Evolutionary conservation across 257 asterid species (phyloP).

Genomic region (Ilex asprella): DNA sequence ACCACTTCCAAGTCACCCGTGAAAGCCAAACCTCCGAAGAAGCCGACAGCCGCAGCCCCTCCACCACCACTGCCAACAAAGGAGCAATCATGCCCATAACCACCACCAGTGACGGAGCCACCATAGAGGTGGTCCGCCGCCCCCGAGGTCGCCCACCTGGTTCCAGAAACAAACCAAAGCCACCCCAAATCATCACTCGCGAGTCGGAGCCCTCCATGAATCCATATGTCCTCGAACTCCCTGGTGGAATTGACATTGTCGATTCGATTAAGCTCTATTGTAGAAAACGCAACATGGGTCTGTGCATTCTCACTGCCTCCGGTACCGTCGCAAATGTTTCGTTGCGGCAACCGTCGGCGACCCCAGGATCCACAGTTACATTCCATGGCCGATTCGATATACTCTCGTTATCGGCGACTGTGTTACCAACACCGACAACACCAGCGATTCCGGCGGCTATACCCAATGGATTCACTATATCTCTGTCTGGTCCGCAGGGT

Average conservation of each 20-base stretch:
- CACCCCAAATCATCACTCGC: slow-evolving; percentile 46
- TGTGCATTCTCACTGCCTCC: slow-evolving; percentile 52
- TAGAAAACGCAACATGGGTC: slow-evolving; percentile 38
- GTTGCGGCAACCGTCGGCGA: slow-evolving; percentile 56
- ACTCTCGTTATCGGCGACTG: slow-evolving; percentile 63
- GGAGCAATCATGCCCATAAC: background rate
- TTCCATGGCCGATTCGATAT: slow-evolving; percentile 79
- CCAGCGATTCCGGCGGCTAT: too few species aligned
- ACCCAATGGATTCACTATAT: slow-evolving; percentile 40
- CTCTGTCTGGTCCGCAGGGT: slow-evolving; percentile 76
- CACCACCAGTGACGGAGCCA: slow-evolving; percentile 47
- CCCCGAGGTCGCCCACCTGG: slow-evolving; percentile 85
- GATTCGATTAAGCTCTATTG: slow-evolving; percentile 40
- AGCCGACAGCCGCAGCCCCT: slow-evolving; percentile 24
- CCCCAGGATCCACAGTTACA: slow-evolving; percentile 57
- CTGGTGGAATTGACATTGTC: slow-evolving; percentile 45
- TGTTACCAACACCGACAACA: slow-evolving; percentile 14
- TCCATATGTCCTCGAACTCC: slow-evolving; percentile 67
- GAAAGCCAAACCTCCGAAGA: slow-evolving; percentile 34
- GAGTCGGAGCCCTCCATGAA: slow-evolving; percentile 55
- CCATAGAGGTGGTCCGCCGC: slow-evolving; percentile 69
- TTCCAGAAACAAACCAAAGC: slow-evolving; percentile 64
- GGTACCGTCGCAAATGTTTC: slow-evolving; percentile 53
- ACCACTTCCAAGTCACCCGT: background rate
- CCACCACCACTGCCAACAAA: slow-evolving; percentile 9